Conservation (phyloP, 352 stramenopile species). For the Phytophthora hybrid region DNA sequence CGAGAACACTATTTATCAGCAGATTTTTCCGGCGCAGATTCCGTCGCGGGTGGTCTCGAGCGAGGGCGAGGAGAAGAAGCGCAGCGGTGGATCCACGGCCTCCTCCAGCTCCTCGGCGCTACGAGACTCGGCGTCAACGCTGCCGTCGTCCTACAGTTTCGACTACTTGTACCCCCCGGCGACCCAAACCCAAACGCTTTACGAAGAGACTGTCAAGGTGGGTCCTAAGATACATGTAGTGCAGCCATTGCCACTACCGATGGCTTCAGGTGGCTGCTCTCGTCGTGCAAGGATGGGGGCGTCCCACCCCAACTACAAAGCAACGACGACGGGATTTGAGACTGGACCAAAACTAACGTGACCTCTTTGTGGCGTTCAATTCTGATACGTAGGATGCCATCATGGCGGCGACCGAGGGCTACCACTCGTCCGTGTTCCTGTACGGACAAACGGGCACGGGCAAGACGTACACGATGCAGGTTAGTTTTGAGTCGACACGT, state of each 20-base stretch:
- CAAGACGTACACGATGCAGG: slow-evolving; percentile 89
- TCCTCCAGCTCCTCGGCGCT: slow-evolving; percentile 47
- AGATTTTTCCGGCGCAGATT: slow-evolving; percentile 81
- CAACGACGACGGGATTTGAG: neutral
- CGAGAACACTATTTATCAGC: slow-evolving; percentile 90
- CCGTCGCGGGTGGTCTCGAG: slow-evolving; percentile 37
- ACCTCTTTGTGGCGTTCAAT: neutral
- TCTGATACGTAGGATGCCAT: slow-evolving; percentile 62
- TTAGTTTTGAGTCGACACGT: slow-evolving; percentile 17
- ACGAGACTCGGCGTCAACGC: slow-evolving; percentile 37
- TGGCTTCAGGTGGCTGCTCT: slow-evolving; percentile 18
- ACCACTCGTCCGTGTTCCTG: slow-evolving; percentile 91
- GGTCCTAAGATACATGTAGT: neutral
- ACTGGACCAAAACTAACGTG: slow-evolving; percentile 1
- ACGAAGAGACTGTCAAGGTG: slow-evolving; percentile 84
- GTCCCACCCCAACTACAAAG: slow-evolving; percentile 31
- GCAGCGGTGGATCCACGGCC: slow-evolving; percentile 40
- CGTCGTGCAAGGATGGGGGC: slow-evolving; percentile 36
- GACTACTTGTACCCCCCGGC: slow-evolving; percentile 88
- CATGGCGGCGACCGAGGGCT: slow-evolving; percentile 74
- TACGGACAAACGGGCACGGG: slow-evolving; percentile 93
- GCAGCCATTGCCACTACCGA: neutral
- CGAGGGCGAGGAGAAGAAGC: slow-evolving; percentile 41
- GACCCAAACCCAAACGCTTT: slow-evolving; percentile 78
- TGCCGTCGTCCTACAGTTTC: slow-evolving; percentile 85